Base-by-base conservation (phyloP, 768 basidiomycete genomes). In the Tricholoma saponaceum region DNA sequence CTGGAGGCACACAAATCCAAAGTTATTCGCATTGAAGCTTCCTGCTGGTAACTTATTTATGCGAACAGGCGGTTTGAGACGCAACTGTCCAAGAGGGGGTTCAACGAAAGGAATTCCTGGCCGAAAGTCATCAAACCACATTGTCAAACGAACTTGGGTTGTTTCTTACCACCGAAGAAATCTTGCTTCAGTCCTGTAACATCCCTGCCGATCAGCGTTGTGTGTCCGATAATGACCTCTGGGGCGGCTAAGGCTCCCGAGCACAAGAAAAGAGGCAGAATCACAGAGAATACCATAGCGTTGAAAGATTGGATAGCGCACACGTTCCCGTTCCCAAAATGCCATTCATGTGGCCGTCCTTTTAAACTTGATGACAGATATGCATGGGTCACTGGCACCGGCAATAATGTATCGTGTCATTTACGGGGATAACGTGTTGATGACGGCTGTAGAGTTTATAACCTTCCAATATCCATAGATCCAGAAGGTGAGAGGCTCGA, bases 41-140 rank as follows among this genome's bases (percentile, higher is more conserved):
- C 63, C 23, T 1, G 66, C 62, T 4, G 69, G 67, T 1, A 74
- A 56, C 0, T 65, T 69, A n/a, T 74, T 74, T 60, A 83, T 76
- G 1, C 79, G 71, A 0, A 83, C 72, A 4, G 81, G 75, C 1
- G 74, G 74, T 32, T 72, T 70, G 54, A 83, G 73, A 26, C 83
- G 75, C 22, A 81, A 60, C 35, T 72, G 58, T 4, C 81, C 81
- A 35, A 83, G 54, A n/a, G 83, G 83, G 10, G 82, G 78, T 58
- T 83, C 75, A 32, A 80, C 82, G 56, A 73, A 85, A 0, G 82
- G 83, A 47, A 85, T 81, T n/a, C 77, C 81, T 76, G 57, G 52
- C 54, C 64, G 57, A 66, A 10, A 37, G 37, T 56, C 37, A 39
- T 26, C 37, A n/a, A 14, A 32, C 43, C 32, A 20, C 18, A 28